Evolutionary conservation across 352 stramenopile genomes (phyloP).

Genomic region (Phytophthora crassamura): DNA sequence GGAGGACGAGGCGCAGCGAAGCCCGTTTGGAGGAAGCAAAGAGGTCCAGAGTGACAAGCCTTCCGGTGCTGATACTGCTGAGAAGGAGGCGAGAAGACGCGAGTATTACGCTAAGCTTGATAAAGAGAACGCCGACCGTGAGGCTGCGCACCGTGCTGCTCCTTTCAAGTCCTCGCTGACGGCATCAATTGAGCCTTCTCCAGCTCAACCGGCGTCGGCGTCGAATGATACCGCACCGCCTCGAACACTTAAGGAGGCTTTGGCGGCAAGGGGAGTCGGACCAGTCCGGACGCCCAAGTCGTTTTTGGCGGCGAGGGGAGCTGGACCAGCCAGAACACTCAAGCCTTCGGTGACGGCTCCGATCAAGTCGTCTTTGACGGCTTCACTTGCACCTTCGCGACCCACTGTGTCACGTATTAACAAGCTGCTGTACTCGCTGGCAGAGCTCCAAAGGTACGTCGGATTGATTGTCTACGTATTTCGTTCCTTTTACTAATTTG

Average conservation of each 20-base stretch:
- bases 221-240: slow-evolving; percentile 25
- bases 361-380: slow-evolving; percentile 28
- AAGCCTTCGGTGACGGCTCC: slow-evolving; percentile 36
- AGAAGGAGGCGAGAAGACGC: slow-evolving; percentile 56
- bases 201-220: slow-evolving; percentile 26
- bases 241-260: slow-evolving; percentile 24
- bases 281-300: slow-evolving; percentile 27
- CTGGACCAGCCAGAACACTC: slow-evolving; percentile 19
- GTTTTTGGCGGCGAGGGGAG: slow-evolving; percentile 19
- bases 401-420: slow-evolving; percentile 26
- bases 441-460: slow-evolving; percentile 58
- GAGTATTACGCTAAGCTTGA: slow-evolving; percentile 69
- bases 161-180: slow-evolving; percentile 64
- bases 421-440: slow-evolving; percentile 66
- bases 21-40: slow-evolving; percentile 22
- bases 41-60: slow-evolving; percentile 22
- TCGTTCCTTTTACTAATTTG: slow-evolving; percentile 12
- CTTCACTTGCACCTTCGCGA: slow-evolving; percentile 27
- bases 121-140: slow-evolving; percentile 55
- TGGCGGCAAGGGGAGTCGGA: slow-evolving; percentile 15
- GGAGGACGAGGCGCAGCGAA: slow-evolving; percentile 23
- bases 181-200: slow-evolving; percentile 35
- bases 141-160: slow-evolving; percentile 43
- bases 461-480: not conserved
- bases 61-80: slow-evolving; percentile 18